These are phyloP conservation scores for Sphaerostilbella broomeana DNA, from an alignment of 2,329 filamentous ascomycete species.

Conservation along the genomic window DNA sequence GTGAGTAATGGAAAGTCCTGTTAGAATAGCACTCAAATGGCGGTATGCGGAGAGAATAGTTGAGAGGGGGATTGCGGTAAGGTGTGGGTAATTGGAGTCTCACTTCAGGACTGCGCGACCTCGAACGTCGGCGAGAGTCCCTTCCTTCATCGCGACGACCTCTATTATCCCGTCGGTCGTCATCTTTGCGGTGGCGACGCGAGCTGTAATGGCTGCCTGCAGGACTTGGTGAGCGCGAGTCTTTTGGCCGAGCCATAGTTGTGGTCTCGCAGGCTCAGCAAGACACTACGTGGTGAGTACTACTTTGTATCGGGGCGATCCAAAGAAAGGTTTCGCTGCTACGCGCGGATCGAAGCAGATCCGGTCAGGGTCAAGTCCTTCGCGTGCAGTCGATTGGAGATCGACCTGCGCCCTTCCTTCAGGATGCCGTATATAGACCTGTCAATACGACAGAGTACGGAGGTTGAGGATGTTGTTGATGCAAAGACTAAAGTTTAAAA, in stretches of 20 bases:
- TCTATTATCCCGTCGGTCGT: conserved; percentile 47
- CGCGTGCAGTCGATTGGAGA: too few relatives aligned
- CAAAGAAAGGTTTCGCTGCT: too few relatives aligned
- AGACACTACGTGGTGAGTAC: conserved; percentile 33
- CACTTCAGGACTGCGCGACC: conserved; percentile 60
- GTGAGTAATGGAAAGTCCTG: conserved; percentile 23
- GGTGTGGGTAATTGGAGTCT: conserved; percentile 29
- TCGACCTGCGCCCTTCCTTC: too few relatives aligned
- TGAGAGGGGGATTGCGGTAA: conserved; percentile 1
- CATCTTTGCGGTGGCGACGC: conserved; percentile 59
- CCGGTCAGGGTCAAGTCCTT: too few relatives aligned
- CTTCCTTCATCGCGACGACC: conserved; percentile 44
- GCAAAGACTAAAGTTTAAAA: not conserved
- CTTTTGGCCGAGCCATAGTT: conserved; percentile 57
- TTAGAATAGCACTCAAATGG: conserved; percentile 32
- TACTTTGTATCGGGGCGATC: conserved; percentile 25
- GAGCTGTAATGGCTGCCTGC: conserved; percentile 76
- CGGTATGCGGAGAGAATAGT: conserved; percentile 12
- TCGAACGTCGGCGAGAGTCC: conserved; percentile 49
- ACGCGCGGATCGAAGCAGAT: too few relatives aligned
- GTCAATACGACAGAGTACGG: too few relatives aligned
- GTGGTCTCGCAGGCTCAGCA: conserved; percentile 36
- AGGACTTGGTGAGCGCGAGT: conserved; percentile 85
- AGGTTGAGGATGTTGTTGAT: not conserved
- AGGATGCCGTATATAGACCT: too few relatives aligned